Evolutionary conservation across 148 eudicot genomes (phyloP).

Genomic region (Linanthus parryae): DNA sequence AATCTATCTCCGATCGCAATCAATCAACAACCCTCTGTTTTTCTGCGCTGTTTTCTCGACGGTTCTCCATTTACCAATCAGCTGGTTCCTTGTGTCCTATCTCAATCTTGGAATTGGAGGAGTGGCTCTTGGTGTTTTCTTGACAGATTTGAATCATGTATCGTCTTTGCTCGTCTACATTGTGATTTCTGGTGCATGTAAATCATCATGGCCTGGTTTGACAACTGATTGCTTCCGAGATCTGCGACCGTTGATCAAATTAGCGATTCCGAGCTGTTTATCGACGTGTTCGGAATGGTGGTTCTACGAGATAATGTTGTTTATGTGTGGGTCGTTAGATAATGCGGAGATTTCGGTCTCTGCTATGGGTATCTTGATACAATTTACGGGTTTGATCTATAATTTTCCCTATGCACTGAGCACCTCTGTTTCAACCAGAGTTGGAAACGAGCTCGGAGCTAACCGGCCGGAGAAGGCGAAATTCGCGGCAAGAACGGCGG

Average conservation of each 20-base stretch:
- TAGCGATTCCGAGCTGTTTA: constrained; percentile 27
- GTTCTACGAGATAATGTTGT: constrained; percentile 43
- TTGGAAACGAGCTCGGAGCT: constrained; percentile 42
- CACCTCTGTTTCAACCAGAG: constrained; percentile 28
- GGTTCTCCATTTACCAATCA: constrained; percentile 36
- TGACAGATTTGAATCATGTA: constrained; percentile 27
- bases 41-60: constrained; percentile 24
- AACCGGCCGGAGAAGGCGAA: constrained; percentile 28
- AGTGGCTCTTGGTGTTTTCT: constrained; percentile 40
- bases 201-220: constrained; percentile 31
- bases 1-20: constrained; percentile 34
- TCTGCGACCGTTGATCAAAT: constrained; percentile 25
- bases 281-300: constrained; percentile 54
- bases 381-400: constrained; percentile 36
- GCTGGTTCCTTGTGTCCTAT: constrained; percentile 21
- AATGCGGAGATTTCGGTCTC: constrained; percentile 32
- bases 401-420: constrained; percentile 38
- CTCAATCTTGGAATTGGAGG: constrained; percentile 37
- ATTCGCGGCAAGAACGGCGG: constrained; percentile 15
- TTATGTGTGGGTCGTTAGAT: constrained; percentile 33
- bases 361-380: constrained; percentile 48
- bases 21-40: constrained; percentile 26
- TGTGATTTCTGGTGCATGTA: constrained; percentile 14
- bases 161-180: constrained; percentile 30
- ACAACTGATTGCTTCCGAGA: constrained; percentile 12